phyloP scores from a whole-genome alignment of 495 filamentous ascomycete species.

The Penicillium samsonianum region DNA sequence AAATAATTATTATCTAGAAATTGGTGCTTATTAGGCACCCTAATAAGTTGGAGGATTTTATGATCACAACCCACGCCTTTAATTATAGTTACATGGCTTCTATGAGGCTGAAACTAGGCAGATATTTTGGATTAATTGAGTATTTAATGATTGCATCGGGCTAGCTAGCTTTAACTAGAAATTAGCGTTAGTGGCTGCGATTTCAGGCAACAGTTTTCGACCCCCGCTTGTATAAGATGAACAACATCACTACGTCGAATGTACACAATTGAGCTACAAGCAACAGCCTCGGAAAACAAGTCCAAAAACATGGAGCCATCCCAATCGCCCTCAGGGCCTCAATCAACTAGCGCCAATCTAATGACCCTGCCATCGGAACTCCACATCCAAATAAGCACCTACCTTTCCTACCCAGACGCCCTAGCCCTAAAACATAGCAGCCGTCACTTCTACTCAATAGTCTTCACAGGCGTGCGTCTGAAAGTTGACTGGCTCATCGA shows the following conservation, averaged over 20 bases:
- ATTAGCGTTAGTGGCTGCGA: neutral
- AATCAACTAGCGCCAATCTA: conserved; percentile 16
- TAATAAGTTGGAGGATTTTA: neutral
- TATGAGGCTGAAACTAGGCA: neutral
- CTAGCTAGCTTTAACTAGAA: neutral
- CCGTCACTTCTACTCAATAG: conserved; percentile 61
- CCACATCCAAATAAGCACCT: conserved; percentile 72
- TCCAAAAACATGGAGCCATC: conserved; percentile 1
- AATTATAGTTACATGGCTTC: neutral
- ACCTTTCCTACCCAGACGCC: conserved; percentile 75
- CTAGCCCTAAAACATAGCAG: conserved; percentile 67
- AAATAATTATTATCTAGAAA: neutral
- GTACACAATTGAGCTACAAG: neutral
- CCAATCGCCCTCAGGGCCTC: neutral
- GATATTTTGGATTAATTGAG: neutral
- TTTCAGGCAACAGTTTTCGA: conserved; percentile 17
- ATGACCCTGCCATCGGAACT: conserved; percentile 62
- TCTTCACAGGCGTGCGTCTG: conserved; percentile 64
- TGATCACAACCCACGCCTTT: neutral
- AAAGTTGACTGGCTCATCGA: conserved; percentile 70
- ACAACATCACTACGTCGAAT: neutral
- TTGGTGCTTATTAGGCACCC: neutral
- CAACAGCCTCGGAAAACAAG: neutral
- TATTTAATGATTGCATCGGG: neutral
- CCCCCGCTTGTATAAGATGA: conserved; percentile 2